Conservation (phyloP, 2,329 filamentous ascomycete genomes). For the Talaromyces islandicus region DNA sequence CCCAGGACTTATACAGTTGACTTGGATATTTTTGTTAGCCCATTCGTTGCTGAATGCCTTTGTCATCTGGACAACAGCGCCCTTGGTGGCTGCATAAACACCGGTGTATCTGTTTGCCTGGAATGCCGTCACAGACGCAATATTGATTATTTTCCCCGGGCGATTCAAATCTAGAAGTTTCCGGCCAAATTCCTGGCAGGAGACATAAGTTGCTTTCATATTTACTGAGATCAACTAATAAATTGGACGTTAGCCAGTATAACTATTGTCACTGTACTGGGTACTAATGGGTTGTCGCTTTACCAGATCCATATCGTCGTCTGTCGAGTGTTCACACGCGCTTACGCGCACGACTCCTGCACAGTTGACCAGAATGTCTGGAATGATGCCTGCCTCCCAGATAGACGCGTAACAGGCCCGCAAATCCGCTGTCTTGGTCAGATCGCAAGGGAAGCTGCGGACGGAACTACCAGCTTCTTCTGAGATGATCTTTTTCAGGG, state of each 20-base stretch:
- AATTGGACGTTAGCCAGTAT: neutral
- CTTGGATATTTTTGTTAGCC: neutral
- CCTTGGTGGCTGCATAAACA: neutral
- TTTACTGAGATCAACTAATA: neutral
- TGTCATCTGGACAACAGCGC: neutral
- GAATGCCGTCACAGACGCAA: neutral
- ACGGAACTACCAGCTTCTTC: neutral
- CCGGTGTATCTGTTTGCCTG: neutral
- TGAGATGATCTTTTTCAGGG: neutral
- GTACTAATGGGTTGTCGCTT: too few species aligned
- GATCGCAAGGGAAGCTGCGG: neutral
- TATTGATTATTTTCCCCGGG: neutral
- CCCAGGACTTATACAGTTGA: neutral
- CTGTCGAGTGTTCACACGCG: neutral
- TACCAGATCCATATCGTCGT: neutral
- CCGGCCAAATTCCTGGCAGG: neutral
- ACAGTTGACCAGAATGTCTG: neutral
- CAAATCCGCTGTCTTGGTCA: neutral
- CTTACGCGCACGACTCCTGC: neutral
- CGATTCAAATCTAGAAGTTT: neutral
- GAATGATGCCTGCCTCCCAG: neutral
- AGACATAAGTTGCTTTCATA: neutral
- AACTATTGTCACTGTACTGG: neutral
- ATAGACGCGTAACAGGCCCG: neutral
- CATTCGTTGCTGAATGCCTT: constrained; percentile 1